Evolutionary conservation across 2,329 filamentous ascomycete genomes (phyloP).

Genomic region (Penicillium sclerotiorum): DNA sequence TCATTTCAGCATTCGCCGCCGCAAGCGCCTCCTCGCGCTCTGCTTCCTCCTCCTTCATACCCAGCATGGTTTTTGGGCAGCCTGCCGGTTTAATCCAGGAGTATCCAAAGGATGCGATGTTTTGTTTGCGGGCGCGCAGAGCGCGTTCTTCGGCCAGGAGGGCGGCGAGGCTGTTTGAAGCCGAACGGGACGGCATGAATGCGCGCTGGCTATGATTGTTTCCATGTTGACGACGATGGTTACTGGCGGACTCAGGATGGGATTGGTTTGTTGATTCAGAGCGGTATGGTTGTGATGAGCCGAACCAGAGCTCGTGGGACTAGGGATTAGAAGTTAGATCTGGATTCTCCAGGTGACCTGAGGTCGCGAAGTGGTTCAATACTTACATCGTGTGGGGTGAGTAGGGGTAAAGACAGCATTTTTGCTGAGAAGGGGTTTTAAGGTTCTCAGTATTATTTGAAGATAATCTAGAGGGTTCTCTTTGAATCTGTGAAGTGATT

Average conservation of each 20-base stretch:
- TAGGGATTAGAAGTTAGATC: constrained; percentile 38
- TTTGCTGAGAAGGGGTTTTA: no score
- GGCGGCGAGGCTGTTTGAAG: constrained; percentile 65
- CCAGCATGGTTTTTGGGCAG: constrained; percentile 83
- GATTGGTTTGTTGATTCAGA: constrained; percentile 35
- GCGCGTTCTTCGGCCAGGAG: constrained; percentile 76
- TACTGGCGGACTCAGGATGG: constrained; percentile 28
- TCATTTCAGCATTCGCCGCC: constrained; percentile 72
- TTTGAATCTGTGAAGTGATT: no score
- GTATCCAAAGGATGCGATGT: constrained; percentile 84
- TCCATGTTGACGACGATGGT: constrained; percentile 34
- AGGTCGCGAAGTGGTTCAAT: not conserved
- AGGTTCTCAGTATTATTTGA: no score
- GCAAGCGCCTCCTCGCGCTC: constrained; percentile 86
- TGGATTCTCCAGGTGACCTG: constrained; percentile 1
- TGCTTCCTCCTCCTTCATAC: constrained; percentile 83
- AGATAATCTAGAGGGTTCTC: no score
- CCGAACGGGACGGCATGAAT: constrained; percentile 53
- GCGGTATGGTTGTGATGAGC: constrained; percentile 58
- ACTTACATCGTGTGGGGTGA: constrained; percentile 71
- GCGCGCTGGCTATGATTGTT: constrained; percentile 24
- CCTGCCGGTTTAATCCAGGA: constrained; percentile 90
- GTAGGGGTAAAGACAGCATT: constrained; percentile 67
- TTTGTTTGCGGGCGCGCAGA: constrained; percentile 73
- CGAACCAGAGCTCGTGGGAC: constrained; percentile 76